Evolutionary conservation across 2,329 filamentous ascomycete species (phyloP).

Genomic region (Colletotrichum tropicale): DNA sequence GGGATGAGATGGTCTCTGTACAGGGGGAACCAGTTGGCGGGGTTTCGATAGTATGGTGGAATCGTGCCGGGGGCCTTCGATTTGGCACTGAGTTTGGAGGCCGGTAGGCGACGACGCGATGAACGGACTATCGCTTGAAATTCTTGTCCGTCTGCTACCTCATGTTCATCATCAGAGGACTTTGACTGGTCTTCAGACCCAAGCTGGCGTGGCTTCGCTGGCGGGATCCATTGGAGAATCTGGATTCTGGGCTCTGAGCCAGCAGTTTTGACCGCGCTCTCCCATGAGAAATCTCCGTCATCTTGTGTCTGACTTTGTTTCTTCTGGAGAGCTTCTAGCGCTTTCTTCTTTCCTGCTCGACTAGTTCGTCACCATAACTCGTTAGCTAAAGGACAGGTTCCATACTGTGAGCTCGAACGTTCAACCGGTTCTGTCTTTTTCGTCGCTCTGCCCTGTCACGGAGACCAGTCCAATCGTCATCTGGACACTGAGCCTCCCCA

Average conservation of each 20-base stretch:
- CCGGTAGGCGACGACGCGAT: neutral
- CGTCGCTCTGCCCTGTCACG: slow-evolving; percentile 31
- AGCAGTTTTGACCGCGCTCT: neutral
- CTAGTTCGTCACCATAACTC: neutral
- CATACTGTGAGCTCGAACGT: slow-evolving; percentile 38
- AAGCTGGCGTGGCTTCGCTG: neutral
- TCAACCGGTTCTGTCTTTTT: slow-evolving; percentile 37
- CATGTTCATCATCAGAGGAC: neutral
- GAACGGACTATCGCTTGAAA: neutral
- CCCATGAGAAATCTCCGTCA: neutral
- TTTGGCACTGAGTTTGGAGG: neutral
- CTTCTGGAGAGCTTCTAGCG: neutral
- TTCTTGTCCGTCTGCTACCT: neutral
- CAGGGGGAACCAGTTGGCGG: slow-evolving; percentile 23
- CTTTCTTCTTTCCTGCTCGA: slow-evolving; percentile 14
- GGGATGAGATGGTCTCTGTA: slow-evolving; percentile 34
- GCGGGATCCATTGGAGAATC: neutral
- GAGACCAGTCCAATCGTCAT: slow-evolving; percentile 40
- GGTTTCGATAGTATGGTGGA: neutral
- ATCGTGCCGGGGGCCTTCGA: neutral
- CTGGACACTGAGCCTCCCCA: neutral
- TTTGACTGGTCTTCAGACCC: neutral
- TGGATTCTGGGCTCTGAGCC: neutral
- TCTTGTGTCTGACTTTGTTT: neutral
- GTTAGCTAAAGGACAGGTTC: neutral